A percentile compares a stretch with the other conserved stretches of the same genome.
These are phyloP conservation scores for Naematelia encephala DNA, from an alignment of 768 basidiomycete species.

Conservation along the genomic window DNA sequence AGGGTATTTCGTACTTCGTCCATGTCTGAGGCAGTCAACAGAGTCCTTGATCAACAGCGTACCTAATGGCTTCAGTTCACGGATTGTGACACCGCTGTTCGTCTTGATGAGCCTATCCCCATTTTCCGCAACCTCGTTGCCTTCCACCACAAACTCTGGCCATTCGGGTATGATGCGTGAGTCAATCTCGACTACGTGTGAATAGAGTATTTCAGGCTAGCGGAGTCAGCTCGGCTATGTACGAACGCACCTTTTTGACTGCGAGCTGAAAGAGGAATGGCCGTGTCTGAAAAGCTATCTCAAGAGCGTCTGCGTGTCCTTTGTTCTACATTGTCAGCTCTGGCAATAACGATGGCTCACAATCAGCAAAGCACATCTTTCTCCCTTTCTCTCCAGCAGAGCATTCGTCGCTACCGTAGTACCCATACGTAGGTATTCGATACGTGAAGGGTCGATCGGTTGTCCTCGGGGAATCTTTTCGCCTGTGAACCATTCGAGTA, in stretches of 20 bases:
- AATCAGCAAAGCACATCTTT: slow-evolving; percentile 31
- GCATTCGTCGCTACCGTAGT: slow-evolving; percentile 40
- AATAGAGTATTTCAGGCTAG: slow-evolving; percentile 63
- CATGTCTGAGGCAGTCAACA: slow-evolving; percentile 59
- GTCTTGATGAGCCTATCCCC: slow-evolving; percentile 62
- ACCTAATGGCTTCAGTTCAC: too few species aligned
- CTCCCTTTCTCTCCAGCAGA: slow-evolving; percentile 33
- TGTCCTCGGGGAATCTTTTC: slow-evolving; percentile 10
- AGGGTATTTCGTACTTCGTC: slow-evolving; percentile 61
- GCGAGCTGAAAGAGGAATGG: slow-evolving; percentile 91
- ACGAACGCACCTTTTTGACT: slow-evolving; percentile 12
- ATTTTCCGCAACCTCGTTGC: slow-evolving; percentile 11
- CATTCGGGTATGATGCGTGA: slow-evolving; percentile 78
- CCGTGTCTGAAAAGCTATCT: slow-evolving; percentile 81
- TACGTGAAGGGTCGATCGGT: slow-evolving; percentile 5
- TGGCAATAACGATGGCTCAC: too few species aligned
- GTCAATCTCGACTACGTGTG: slow-evolving; percentile 64
- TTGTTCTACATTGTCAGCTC: not conserved
- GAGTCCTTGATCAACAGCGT: too few species aligned
- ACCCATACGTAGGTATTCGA: slow-evolving; percentile 38
- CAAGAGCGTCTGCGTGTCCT: slow-evolving; percentile 14
- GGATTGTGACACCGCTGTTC: slow-evolving; percentile 17
- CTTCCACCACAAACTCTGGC: slow-evolving; percentile 24
- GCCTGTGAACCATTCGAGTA: slow-evolving; percentile 25
- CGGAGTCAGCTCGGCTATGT: slow-evolving; percentile 6